A percentile compares a stretch with the other conserved stretches of the same genome.
These are phyloP conservation scores for Candida buenavistaensis DNA, from an alignment of 1,139 yeast species.

Conservation along the genomic window DNA sequence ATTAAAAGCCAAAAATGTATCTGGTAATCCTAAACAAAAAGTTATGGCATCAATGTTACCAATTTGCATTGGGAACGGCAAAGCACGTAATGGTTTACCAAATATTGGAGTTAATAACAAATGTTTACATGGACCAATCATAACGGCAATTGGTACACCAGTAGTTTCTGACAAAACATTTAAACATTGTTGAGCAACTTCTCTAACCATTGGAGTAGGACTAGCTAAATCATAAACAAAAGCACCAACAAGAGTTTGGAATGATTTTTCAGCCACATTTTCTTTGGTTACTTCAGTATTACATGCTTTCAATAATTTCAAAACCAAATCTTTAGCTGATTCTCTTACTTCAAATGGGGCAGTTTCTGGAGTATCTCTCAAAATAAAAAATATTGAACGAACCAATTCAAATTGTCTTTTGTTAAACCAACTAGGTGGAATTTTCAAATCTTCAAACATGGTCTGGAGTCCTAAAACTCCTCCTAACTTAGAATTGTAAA, in stretches of 20 bases:
- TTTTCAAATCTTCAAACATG: conserved; percentile 63
- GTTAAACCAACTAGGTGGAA: conserved; percentile 73
- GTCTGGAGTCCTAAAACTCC: conserved; percentile 83
- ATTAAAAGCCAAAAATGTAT: conserved; percentile 79
- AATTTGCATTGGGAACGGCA: conserved; percentile 98
- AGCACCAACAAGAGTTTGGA: conserved; percentile 81
- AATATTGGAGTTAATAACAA: conserved; percentile 88
- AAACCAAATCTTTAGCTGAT: conserved; percentile 67
- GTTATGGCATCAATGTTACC: conserved; percentile 97
- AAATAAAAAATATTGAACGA: conserved; percentile 82
- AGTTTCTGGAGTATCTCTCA: conserved; percentile 87
- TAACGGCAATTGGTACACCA: conserved; percentile 63
- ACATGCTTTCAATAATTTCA: conserved; percentile 64
- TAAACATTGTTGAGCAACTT: conserved; percentile 76
- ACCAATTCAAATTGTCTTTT: conserved; percentile 81
- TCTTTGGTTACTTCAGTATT: conserved; percentile 60
- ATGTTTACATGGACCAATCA: conserved; percentile 81
- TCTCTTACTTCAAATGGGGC: conserved; percentile 80
- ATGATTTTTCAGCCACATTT: conserved; percentile 66
- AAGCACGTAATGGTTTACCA: conserved; percentile 93
- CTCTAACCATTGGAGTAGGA: conserved; percentile 79
- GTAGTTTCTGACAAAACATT: conserved; percentile 69
- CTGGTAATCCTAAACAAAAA: conserved; percentile 78
- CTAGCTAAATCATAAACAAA: conserved; percentile 91
- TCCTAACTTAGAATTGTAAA: conserved; percentile 81